A percentile compares a stretch with the other conserved stretches of the same genome.
Conservation (phyloP, 2,329 filamentous ascomycete species). For the Alternaria sp. region DNA sequence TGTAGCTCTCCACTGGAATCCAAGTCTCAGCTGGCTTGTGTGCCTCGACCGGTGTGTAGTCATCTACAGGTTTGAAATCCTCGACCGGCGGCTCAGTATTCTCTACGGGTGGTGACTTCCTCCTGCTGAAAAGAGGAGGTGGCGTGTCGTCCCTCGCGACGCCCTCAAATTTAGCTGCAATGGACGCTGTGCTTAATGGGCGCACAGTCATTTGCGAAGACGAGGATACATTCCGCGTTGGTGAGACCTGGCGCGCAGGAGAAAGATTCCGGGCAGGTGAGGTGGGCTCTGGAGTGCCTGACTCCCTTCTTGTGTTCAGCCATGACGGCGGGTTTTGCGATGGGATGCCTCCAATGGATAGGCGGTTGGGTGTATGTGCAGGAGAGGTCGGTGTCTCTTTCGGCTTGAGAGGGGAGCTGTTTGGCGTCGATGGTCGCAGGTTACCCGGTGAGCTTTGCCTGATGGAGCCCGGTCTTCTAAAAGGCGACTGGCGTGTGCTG, state of each 20-base stretch:
- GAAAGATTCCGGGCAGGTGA: constrained; percentile 42
- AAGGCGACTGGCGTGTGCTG: constrained; percentile 55
- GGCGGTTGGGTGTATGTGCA: constrained; percentile 39
- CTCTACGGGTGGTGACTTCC: constrained; percentile 10
- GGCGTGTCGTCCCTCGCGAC: constrained; percentile 44
- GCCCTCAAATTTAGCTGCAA: constrained; percentile 49
- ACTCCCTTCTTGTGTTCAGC: constrained; percentile 44
- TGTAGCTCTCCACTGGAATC: not conserved
- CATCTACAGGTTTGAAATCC: not conserved
- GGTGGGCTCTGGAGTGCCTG: constrained; percentile 39
- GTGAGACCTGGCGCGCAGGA: constrained; percentile 36
- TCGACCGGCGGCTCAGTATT: constrained; percentile 14
- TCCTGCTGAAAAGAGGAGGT: constrained; percentile 23
- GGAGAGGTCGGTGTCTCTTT: constrained; percentile 37
- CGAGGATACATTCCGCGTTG: constrained; percentile 30
- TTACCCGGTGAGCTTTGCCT: constrained; percentile 50
- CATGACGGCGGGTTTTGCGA: constrained; percentile 47
- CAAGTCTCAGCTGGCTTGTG: not conserved
- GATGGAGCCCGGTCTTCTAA: constrained; percentile 54
- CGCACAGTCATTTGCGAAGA: constrained; percentile 33
- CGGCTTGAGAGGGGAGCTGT: constrained; percentile 52
- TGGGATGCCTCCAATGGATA: constrained; percentile 46
- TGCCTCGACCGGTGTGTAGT: not conserved
- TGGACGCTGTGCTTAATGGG: constrained; percentile 41
- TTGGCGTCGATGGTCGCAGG: constrained; percentile 51